A percentile compares a stretch with the other conserved stretches of the same genome.
phyloP scores from a whole-genome alignment of 176 grass and related monocot species.

The Cenchrus americanus region DNA sequence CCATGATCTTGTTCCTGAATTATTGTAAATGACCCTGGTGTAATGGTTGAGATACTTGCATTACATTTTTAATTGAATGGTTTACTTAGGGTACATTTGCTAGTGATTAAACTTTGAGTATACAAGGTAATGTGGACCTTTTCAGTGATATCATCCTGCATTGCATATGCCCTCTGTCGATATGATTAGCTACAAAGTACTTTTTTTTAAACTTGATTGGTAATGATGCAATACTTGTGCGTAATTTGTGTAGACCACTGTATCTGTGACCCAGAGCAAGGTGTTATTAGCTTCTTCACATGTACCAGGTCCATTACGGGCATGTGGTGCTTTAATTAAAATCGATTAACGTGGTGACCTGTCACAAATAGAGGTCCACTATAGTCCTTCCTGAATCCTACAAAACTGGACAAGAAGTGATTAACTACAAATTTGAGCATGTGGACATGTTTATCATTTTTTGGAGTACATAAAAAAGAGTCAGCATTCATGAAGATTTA shows the following conservation, averaged over 20 bases:
- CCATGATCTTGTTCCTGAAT: background rate
- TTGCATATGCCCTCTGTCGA: background rate
- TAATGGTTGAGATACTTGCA: constrained; percentile 22
- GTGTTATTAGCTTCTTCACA: background rate
- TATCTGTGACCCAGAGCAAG: background rate
- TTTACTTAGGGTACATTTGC: background rate
- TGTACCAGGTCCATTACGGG: background rate
- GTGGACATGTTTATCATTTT: background rate
- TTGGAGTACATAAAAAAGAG: background rate
- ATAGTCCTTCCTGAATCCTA: background rate
- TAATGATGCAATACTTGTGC: background rate
- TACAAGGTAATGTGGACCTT: constrained; percentile 2
- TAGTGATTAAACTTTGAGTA: constrained; percentile 9
- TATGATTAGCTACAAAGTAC: background rate
- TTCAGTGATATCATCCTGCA: constrained; percentile 15
- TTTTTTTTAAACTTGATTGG: background rate
- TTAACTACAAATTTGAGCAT: background rate
- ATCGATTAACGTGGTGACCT: background rate
- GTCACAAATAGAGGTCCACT: background rate
- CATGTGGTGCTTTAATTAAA: background rate
- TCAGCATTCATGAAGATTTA: background rate
- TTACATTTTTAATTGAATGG: background rate
- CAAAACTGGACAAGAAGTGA: background rate
- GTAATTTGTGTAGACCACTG: constrained; percentile 10
- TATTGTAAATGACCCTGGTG: background rate